Conservation (phyloP, 202 grass and related monocot genomes). For the Digitaria exilis region DNA sequence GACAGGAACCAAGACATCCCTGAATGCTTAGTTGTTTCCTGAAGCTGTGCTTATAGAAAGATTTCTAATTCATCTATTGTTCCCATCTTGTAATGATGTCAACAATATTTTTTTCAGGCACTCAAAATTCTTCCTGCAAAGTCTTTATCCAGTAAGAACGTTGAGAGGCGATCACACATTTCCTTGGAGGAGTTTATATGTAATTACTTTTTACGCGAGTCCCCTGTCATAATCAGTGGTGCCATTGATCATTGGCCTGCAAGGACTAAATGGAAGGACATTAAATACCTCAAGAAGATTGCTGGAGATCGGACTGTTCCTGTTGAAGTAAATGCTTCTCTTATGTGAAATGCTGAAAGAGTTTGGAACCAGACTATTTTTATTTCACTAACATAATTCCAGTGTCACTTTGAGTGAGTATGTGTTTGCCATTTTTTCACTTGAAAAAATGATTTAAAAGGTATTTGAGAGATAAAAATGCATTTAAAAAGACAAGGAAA, state of each 20-base stretch:
- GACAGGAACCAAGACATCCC: no score
- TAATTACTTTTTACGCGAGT: conserved; percentile 63
- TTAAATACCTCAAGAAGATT: conserved; percentile 75
- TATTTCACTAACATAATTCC: not conserved
- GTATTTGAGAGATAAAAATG: no score
- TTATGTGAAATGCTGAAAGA: conserved; percentile 20
- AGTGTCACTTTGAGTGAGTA: conserved; percentile 3
- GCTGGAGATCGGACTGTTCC: conserved; percentile 87
- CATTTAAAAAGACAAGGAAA: not conserved
- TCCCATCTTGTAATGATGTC: not conserved
- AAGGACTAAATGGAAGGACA: conserved; percentile 81
- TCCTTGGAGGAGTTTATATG: conserved; percentile 85
- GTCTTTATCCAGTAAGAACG: conserved; percentile 66
- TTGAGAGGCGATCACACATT: conserved; percentile 53
- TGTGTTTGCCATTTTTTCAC: not conserved
- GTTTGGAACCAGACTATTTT: not conserved
- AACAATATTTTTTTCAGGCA: conserved; percentile 47
- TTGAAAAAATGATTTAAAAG: not conserved
- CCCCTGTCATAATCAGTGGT: conserved; percentile 73
- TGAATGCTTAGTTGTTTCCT: not conserved
- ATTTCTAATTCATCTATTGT: not conserved
- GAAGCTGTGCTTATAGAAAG: not conserved
- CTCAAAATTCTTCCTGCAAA: conserved; percentile 59
- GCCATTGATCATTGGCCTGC: conserved; percentile 85
- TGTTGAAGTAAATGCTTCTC: conserved; percentile 73